Evolutionary conservation across 768 basidiomycete genomes (phyloP), one percentile per base, ranked within the genome.

Genomic region (Gautieria morchelliformis): DNA sequence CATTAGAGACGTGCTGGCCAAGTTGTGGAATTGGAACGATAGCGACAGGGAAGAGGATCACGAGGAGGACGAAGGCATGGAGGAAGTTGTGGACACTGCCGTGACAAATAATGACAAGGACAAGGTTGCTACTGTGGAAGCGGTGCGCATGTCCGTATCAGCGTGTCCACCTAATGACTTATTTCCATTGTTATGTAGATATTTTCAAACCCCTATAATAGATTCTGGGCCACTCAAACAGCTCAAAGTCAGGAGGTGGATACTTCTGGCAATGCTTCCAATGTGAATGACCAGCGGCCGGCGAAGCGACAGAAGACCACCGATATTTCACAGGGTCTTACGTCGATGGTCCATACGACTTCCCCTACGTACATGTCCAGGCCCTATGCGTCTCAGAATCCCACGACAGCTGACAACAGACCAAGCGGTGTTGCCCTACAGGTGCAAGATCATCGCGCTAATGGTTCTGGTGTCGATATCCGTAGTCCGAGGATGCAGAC

Each of bases 231-330:
- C 32, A 12, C 56, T 4, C 56, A 57, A 22, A n/a, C 45, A 30
- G 14, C 41, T 3, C 53, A 55, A 27, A 30, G 39, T 15, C 41
- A 30, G 1, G 53, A 55, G 3, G 17, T 45, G 32, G 56, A 57
- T 3, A 14, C 24, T 1, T 48, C 47, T 20, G 32, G 24, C 15
- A 50, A 19, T 12, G 9, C 35, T 33, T 48, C 35, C 15, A 30
- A 8, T 27, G 33, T 37, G 7, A 39, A 49, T 49, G 56, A 17
- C 56, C 46, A 27, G 22, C 56, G 56, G 22, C 56, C 47, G 4
- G 24, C 56, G n/a, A 57, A 57, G 37, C 45, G 56, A 57, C 56
- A 57, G 15, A 47, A 30, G 19, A 20, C 46, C 11, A 57, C 22
- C 27, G 47, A 57, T 4, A 19, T 27, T 6, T 5, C 24, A 22